phyloP scores from a whole-genome alignment of 1,139 yeast genomes.

The Saccharomyces hybrid region DNA sequence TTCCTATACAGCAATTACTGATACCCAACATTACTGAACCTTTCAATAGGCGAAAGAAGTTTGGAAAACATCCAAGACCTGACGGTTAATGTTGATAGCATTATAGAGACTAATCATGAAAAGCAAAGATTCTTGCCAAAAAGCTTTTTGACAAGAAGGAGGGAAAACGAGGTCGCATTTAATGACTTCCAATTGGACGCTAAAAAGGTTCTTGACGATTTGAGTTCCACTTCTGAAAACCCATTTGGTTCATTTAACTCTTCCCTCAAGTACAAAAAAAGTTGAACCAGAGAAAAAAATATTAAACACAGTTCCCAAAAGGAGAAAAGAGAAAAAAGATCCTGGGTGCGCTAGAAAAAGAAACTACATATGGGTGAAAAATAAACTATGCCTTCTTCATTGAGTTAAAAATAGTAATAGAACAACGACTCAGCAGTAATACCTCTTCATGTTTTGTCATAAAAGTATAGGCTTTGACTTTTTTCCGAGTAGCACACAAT shows the following conservation, averaged over 20 bases:
- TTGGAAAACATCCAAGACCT: conserved; percentile 6
- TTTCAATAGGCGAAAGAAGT: neutral
- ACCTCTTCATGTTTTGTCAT: too few relatives aligned
- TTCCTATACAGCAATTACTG: conserved; percentile 10
- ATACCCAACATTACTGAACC: conserved; percentile 4
- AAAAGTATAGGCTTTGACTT: neutral
- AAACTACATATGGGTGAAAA: neutral
- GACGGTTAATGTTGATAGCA: conserved; percentile 12
- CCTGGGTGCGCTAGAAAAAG: neutral
- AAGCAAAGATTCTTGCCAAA: neutral
- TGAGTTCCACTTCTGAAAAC: neutral
- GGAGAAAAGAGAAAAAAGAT: neutral
- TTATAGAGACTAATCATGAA: conserved; percentile 8
- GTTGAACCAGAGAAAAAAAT: neutral
- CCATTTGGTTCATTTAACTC: neutral
- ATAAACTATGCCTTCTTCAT: neutral
- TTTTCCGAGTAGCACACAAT: neutral
- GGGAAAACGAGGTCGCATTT: conserved; percentile 17
- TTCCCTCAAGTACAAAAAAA: neutral
- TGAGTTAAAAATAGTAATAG: neutral
- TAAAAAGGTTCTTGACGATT: conserved; percentile 11
- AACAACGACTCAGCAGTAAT: neutral
- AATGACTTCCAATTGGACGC: conserved; percentile 14
- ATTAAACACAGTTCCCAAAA: neutral
- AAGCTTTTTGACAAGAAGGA: conserved; percentile 4